These are phyloP conservation scores for Rubia tinctorum DNA, from an alignment of 305 asterid species.

Conservation along the genomic window DNA sequence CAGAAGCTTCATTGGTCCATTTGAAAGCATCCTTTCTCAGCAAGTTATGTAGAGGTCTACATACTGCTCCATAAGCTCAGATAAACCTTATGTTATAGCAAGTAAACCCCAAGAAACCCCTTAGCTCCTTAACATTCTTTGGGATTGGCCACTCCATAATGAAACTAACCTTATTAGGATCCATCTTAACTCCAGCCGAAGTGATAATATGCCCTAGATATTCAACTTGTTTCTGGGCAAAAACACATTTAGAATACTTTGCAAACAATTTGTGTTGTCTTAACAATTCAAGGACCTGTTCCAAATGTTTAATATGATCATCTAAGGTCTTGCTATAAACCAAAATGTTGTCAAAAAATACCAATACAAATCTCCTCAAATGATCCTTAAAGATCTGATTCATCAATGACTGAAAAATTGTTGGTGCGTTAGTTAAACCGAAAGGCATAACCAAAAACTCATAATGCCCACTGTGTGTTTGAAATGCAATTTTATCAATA, in stretches of 20 bases:
- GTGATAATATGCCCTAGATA: neutral
- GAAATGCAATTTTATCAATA: neutral
- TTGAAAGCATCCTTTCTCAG: neutral
- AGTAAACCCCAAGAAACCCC: neutral
- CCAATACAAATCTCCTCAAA: neutral
- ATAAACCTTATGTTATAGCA: neutral
- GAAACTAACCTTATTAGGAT: neutral
- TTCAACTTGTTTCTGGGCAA: neutral
- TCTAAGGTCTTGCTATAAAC: neutral
- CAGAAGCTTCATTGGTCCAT: neutral
- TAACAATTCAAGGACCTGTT: fast-evolving
- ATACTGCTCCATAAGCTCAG: neutral
- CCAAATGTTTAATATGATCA: fast-evolving
- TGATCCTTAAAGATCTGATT: neutral
- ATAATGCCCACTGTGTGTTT: neutral
- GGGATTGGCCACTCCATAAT: neutral
- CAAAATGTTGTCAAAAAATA: neutral
- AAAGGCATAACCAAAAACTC: neutral
- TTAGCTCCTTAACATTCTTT: neutral
- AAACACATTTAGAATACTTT: neutral
- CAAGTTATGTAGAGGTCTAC: neutral
- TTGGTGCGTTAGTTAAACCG: neutral
- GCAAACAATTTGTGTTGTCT: neutral
- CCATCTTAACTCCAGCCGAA: neutral
- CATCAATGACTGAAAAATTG: neutral